Evolutionary conservation across 2,329 filamentous ascomycete species (phyloP), one percentile per base, ranked within the genome.

Genomic region (Penicillium concentricum): DNA sequence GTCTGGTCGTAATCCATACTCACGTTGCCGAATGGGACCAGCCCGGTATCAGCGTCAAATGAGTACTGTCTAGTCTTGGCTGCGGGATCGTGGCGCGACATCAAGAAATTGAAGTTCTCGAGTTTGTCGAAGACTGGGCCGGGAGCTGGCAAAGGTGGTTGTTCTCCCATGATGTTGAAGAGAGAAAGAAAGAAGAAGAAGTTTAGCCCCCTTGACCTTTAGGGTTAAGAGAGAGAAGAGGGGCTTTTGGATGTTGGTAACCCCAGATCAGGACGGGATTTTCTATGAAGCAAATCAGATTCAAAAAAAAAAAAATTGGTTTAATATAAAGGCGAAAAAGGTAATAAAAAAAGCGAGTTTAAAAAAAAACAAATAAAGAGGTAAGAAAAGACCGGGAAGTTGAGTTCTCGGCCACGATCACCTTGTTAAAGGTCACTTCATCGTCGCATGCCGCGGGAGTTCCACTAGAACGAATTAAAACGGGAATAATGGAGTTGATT

Each of bases 1-100:
- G 73, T 75, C 52, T 74, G 73, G 49, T 76, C 73, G 54, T 74
- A 75, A 52, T 75, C 71, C 70, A 75, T 72, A 51, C 67, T 70
- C 58, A 69, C 58, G 51, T 69, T 72, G 57, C 67, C 58, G 43
- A 70, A 65, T 30, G 71, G 66, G 51, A 68, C 65, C 62, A 73
- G 64, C 56, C 67, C 68, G 26, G 68, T 56, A 48, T 75, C 73
- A 28, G 72, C 65, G 57, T 75, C 73, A 51, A 75, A 72, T 10
- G 73, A 75, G 59, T 74, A 75, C 24, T 74, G 73, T 42, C 73
- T 70, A 54, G 59, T 59, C 60, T 69, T 72, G 41, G 66, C 66
- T 46, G 63, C 57, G 35, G 70, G 69, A 62, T 73, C 67, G 63
- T 69, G 66, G 53, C 69, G 70, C 60, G 69, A 70, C 53, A 71